Conservation (phyloP, 2,329 filamentous ascomycete species). For the Hypoxylon sp. region DNA sequence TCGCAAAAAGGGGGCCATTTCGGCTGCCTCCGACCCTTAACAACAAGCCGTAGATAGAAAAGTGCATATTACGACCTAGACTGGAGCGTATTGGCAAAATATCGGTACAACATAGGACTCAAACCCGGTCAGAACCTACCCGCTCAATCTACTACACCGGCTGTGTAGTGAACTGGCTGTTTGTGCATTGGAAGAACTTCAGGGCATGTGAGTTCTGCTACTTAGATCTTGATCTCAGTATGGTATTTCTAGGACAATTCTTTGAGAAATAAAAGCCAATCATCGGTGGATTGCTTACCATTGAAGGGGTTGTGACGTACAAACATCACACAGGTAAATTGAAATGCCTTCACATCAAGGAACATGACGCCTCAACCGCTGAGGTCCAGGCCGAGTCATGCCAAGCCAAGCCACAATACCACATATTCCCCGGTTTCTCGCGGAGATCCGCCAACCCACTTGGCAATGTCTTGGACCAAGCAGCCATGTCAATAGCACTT, state of each 20-base stretch:
- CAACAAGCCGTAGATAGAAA: background rate
- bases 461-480: no score
- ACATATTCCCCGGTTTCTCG: background rate
- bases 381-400: background rate
- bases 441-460: background rate
- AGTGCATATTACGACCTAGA: background rate
- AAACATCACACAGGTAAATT: background rate
- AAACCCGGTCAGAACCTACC: background rate
- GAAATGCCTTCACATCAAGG: background rate
- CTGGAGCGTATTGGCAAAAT: background rate
- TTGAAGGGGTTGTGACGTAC: background rate
- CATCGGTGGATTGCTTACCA: background rate
- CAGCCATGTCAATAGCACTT: background rate
- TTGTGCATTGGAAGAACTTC: background rate
- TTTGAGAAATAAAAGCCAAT: background rate
- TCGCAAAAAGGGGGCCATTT: background rate
- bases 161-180: background rate
- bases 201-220: no score
- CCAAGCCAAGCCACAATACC: background rate
- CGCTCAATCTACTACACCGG: background rate
- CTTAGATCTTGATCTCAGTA: no score
- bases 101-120: background rate
- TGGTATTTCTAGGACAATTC: no score
- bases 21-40: constrained; percentile 2
- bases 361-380: background rate